phyloP scores from a whole-genome alignment of 495 filamentous ascomycete species.

The Parathielavia hyrcaniae region DNA sequence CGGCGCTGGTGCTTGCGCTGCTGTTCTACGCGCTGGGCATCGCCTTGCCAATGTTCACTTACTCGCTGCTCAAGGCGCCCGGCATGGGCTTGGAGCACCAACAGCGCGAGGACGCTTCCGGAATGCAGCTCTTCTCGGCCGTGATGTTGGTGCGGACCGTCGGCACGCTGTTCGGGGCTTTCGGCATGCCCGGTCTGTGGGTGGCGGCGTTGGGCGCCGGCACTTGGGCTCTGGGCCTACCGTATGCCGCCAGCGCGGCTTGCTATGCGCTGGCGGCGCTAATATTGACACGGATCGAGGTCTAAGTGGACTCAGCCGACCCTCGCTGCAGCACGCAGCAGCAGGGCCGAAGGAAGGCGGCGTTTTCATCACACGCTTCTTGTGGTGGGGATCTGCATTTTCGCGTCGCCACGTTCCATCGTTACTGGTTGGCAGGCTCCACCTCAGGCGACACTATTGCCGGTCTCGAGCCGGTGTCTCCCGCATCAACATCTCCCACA shows the following conservation, averaged over 20 bases:
- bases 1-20: constrained; percentile 35
- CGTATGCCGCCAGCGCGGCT: constrained; percentile 34
- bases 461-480: no score
- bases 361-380: not conserved
- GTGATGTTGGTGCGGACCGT: constrained; percentile 44
- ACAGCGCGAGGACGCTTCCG: not conserved
- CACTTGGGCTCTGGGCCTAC: constrained; percentile 25
- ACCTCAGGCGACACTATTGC: not conserved
- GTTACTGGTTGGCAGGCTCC: not conserved
- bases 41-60: constrained; percentile 42
- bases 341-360: no score
- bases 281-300: constrained; percentile 15
- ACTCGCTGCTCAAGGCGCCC: constrained; percentile 37
- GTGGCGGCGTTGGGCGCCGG: constrained; percentile 27
- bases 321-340: no score
- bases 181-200: constrained; percentile 40
- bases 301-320: not conserved
- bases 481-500: not conserved
- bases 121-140: constrained; percentile 39
- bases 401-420: not conserved
- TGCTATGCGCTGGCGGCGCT: constrained; percentile 29
- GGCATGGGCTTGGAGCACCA: constrained; percentile 18
- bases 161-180: constrained; percentile 38
- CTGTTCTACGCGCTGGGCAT: constrained; percentile 41
- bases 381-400: not conserved